These are phyloP conservation scores for Gymnopilus dilepis DNA, from an alignment of 768 basidiomycete species.

Conservation along the genomic window DNA sequence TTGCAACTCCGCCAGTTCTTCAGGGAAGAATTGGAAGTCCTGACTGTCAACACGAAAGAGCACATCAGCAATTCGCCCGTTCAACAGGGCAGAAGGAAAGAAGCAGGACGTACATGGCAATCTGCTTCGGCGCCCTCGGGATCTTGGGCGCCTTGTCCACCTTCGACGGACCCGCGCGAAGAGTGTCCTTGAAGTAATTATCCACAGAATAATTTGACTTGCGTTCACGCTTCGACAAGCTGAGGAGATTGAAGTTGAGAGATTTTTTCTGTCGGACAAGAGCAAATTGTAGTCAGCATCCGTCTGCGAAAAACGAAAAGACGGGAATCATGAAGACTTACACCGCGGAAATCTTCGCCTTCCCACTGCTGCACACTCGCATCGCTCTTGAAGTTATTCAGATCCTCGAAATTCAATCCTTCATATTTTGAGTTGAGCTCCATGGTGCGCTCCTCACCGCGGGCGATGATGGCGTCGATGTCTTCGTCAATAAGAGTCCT, in stretches of 20 bases:
- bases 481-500: slow-evolving; percentile 85
- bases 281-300: slow-evolving; percentile 1
- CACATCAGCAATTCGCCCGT: not conserved
- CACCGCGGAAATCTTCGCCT: slow-evolving; percentile 90
- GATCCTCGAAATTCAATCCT: slow-evolving; percentile 89
- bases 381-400: slow-evolving; percentile 97
- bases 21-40: slow-evolving; percentile 97
- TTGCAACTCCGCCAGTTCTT: slow-evolving; percentile 78
- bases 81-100: slow-evolving; percentile 6
- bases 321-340: slow-evolving; percentile 39
- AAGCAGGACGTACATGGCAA: slow-evolving; percentile 66
- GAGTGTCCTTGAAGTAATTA: slow-evolving; percentile 91
- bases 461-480: slow-evolving; percentile 91
- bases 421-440: slow-evolving; percentile 94
- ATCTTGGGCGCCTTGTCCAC: slow-evolving; percentile 81
- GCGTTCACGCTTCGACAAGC: slow-evolving; percentile 91
- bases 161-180: slow-evolving; percentile 81
- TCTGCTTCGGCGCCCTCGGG: slow-evolving; percentile 87
- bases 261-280: slow-evolving; percentile 55
- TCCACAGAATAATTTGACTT: slow-evolving; percentile 96
- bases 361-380: slow-evolving; percentile 94
- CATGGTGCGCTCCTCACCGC: slow-evolving; percentile 88
- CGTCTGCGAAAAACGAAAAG: not conserved
- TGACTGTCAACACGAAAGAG: slow-evolving; percentile 52
- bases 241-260: slow-evolving; percentile 78